A percentile compares a stretch with the other conserved stretches of the same genome.
phyloP scores from a whole-genome alignment of 345 rosid species.

The Eucalyptus regnans region DNA sequence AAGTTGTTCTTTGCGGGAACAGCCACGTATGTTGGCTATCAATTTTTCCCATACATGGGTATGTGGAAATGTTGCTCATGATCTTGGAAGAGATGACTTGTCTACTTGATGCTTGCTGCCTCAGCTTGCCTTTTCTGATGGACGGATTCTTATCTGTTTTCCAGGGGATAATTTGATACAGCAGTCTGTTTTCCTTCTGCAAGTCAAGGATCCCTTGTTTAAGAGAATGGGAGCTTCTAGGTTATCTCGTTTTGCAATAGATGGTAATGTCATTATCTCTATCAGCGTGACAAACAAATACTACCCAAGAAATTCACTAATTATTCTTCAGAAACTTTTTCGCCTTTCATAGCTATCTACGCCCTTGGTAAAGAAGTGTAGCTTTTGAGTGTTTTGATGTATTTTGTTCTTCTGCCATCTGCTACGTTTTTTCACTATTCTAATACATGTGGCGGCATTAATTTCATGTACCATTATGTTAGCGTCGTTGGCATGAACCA shows the following conservation, averaged over 20 bases:
- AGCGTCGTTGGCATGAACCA: neutral
- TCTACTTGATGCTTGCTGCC: neutral
- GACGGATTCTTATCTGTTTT: neutral
- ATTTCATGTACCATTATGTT: neutral
- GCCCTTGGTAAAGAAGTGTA: neutral
- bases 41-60: constrained; percentile 89
- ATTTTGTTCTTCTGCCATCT: neutral
- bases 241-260: constrained; percentile 71
- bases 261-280: constrained; percentile 26
- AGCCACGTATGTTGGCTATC: constrained; percentile 56
- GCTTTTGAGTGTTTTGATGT: neutral
- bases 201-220: constrained; percentile 84
- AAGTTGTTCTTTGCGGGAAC: constrained; percentile 75
- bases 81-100: neutral
- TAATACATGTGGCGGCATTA: neutral
- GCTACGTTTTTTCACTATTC: neutral
- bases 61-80: neutral
- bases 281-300: neutral
- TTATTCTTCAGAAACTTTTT: neutral
- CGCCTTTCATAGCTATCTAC: neutral
- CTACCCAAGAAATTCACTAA: neutral
- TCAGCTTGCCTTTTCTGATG: neutral
- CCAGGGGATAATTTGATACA: constrained; percentile 81
- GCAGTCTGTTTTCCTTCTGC: constrained; percentile 81
- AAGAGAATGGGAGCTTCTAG: constrained; percentile 92